Evolutionary conservation across 2,329 filamentous ascomycete genomes (phyloP).

Genomic region (Trichoderma arundinaceum): DNA sequence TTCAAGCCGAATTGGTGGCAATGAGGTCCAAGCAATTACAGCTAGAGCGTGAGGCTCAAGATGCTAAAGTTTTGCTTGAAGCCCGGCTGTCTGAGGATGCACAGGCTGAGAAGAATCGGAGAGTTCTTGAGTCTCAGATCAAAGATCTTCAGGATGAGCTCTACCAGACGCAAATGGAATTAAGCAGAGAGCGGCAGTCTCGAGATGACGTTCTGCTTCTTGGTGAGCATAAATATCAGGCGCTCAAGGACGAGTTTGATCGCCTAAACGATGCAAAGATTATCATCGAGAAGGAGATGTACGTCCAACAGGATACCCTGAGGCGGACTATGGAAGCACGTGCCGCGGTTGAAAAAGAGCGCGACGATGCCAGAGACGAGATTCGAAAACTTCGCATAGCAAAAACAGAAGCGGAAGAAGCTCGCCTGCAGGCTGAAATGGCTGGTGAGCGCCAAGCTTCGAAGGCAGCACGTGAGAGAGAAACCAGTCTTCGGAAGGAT

Average conservation of each 20-base stretch:
- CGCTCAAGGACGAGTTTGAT: constrained; percentile 83
- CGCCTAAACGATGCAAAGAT: constrained; percentile 92
- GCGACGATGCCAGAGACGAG: constrained; percentile 86
- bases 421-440: constrained; percentile 80
- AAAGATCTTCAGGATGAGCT: constrained; percentile 85
- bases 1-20: constrained; percentile 86
- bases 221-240: constrained; percentile 83
- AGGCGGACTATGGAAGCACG: constrained; percentile 84
- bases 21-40: constrained; percentile 84
- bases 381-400: constrained; percentile 81
- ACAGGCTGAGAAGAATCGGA: constrained; percentile 79
- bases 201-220: constrained; percentile 92
- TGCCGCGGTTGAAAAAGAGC: constrained; percentile 79
- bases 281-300: constrained; percentile 96
- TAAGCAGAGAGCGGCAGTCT: constrained; percentile 90
- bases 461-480: constrained; percentile 77
- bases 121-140: constrained; percentile 84
- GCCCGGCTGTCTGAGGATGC: constrained; percentile 88
- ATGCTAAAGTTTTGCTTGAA: constrained; percentile 85
- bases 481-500: constrained; percentile 77
- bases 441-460: constrained; percentile 81
- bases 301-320: constrained; percentile 90
- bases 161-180: constrained; percentile 82
- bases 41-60: constrained; percentile 84
- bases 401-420: constrained; percentile 84